Percentiles rank a stretch among this genome's conserved stretches.
These are phyloP conservation scores for Scytalidium lignicola DNA, from an alignment of 2,329 filamentous ascomycete species.

Conservation along the genomic window DNA sequence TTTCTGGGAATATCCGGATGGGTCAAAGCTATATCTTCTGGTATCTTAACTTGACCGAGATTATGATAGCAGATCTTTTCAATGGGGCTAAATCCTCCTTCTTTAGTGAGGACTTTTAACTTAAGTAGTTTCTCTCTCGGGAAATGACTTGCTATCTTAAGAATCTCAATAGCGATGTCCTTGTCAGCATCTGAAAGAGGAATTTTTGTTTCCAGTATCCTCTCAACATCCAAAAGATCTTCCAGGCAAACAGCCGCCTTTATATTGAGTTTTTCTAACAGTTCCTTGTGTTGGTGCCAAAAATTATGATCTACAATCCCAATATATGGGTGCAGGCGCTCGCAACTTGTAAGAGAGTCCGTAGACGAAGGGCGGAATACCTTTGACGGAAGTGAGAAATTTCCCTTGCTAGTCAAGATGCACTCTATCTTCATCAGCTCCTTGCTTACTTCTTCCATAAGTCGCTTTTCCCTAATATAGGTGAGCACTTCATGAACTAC, in stretches of 20 bases:
- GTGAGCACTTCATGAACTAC: slow-evolving; percentile 15
- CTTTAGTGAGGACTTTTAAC: slow-evolving; percentile 17
- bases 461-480: slow-evolving; percentile 10
- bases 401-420: slow-evolving; percentile 7
- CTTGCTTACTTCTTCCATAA: slow-evolving; percentile 1
- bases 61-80: slow-evolving; percentile 18
- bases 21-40: slow-evolving; percentile 11
- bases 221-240: slow-evolving; percentile 18
- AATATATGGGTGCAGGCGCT: slow-evolving; percentile 16
- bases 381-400: slow-evolving; percentile 10
- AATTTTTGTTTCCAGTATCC: slow-evolving; percentile 12
- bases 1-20: slow-evolving; percentile 16
- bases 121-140: slow-evolving; percentile 3
- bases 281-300: slow-evolving; percentile 11
- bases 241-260: slow-evolving; percentile 9
- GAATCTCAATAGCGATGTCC: slow-evolving; percentile 19
- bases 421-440: slow-evolving; percentile 10
- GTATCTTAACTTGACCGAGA: slow-evolving; percentile 1
- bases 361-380: slow-evolving; percentile 12
- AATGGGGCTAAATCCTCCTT: slow-evolving; percentile 11
- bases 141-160: slow-evolving; percentile 14
- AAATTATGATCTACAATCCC: slow-evolving; percentile 18
- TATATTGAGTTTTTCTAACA: slow-evolving; percentile 17
- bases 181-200: slow-evolving; percentile 15
- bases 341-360: slow-evolving; percentile 6